Evolutionary conservation across 2,329 filamentous ascomycete genomes (phyloP), one percentile per base, ranked within the genome.

Genomic region (Coniochaeta sp.): DNA sequence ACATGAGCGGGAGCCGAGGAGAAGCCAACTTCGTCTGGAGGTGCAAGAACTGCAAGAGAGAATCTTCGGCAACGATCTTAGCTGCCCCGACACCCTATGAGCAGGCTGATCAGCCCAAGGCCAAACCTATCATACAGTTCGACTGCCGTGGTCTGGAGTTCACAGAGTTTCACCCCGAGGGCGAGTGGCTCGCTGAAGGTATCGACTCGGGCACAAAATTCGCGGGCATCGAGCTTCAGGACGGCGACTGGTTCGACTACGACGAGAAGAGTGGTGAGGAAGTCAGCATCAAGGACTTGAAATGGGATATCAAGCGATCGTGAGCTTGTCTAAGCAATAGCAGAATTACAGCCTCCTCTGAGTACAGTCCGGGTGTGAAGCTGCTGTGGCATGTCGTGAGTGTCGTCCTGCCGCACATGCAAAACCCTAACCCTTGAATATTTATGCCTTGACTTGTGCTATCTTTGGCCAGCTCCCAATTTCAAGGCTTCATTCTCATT

Each of bases 21-120:
- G 93, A 98, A 75, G 95, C 95, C 62, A 98, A 98, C 75, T 99
- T 99, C 75, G 95, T 99, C n/a, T 99, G 95, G 93, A 93, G 87
- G 74, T 99, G 95, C 83, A 96, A 96, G 76, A 93, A 95, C 72
- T 99, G 95, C 87, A 96, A 95, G 90, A 83, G 90, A 73, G 90
- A 95, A 73, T 91, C 91, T 19, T 92, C 92, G 34, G 93, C 93
- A 59, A 89, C 86, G 42, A 92, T 99, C 75, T 89, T 88, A 69
- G 81, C 86, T 14, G 81, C 86, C 0, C 91, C 95, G 0, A 82
- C 81, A 36, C 70, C 88, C 1, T 98, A 97, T 67, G 79, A 85
- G 63, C 86, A 88, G 61, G 75, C 77, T 14, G 89, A 90, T 62
- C 89, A 90, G 10, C 81, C 90, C 22, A 95, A 89, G 72, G 75